Evolutionary conservation across 2,329 filamentous ascomycete species (phyloP).

Genomic region (Xylaria sp.): DNA sequence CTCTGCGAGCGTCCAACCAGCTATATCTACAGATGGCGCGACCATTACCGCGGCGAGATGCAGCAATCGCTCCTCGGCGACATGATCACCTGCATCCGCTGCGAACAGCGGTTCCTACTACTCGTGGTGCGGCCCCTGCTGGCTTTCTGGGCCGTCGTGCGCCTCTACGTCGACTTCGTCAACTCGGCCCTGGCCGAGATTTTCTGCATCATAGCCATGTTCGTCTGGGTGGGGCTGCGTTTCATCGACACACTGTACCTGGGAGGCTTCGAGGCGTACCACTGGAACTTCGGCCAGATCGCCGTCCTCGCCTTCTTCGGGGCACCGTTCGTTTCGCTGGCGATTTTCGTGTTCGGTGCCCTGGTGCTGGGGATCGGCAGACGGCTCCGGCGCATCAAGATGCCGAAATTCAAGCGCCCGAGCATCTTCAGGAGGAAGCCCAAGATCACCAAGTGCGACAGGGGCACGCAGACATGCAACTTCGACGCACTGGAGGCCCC

Average conservation of each 20-base stretch:
- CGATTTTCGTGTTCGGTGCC: slow-evolving; percentile 13
- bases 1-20: slow-evolving; percentile 25
- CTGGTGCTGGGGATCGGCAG: slow-evolving; percentile 2
- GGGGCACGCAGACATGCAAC: not conserved
- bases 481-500: not conserved
- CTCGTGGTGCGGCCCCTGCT: slow-evolving; percentile 30
- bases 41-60: slow-evolving; percentile 29
- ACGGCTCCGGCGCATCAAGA: not conserved
- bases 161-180: slow-evolving; percentile 28
- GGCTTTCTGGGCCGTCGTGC: slow-evolving; percentile 31
- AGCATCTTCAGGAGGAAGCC: slow-evolving; percentile 2
- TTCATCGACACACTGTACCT: slow-evolving; percentile 24
- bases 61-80: slow-evolving; percentile 22
- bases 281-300: slow-evolving; percentile 27
- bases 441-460: not conserved
- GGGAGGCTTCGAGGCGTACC: slow-evolving; percentile 9
- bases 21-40: slow-evolving; percentile 26
- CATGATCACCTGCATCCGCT: slow-evolving; percentile 30
- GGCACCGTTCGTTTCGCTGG: slow-evolving; percentile 22
- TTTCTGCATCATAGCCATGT: slow-evolving; percentile 18
- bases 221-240: slow-evolving; percentile 27
- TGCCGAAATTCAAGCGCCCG: slow-evolving; percentile 2
- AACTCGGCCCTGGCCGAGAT: slow-evolving; percentile 29
- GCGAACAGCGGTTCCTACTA: slow-evolving; percentile 31
- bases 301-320: slow-evolving; percentile 24